A percentile compares a stretch with the other conserved stretches of the same genome.
Conservation (phyloP, 2,329 filamentous ascomycete genomes). For the Aspergillus sp. region DNA sequence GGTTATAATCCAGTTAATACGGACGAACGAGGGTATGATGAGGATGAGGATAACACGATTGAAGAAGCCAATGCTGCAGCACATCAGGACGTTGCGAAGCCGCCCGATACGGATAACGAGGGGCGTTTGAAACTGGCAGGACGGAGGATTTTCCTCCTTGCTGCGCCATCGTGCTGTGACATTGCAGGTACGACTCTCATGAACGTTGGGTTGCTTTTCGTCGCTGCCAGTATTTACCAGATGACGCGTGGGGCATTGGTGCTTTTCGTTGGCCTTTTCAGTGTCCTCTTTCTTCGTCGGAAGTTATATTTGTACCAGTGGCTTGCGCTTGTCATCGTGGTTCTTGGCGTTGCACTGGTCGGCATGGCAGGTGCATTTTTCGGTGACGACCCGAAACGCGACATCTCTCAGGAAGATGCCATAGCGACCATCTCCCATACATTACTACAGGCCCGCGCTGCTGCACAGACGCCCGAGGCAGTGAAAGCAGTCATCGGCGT, state of each 20-base stretch:
- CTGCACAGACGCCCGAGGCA: slow-evolving; percentile 47
- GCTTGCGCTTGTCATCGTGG: slow-evolving; percentile 77
- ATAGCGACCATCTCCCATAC: slow-evolving; percentile 28
- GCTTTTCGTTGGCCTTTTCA: slow-evolving; percentile 91
- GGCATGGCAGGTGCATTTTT: slow-evolving; percentile 81
- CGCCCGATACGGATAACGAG: slow-evolving; percentile 47
- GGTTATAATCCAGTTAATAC: slow-evolving; percentile 60
- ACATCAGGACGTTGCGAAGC: slow-evolving; percentile 41
- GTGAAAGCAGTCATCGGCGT: slow-evolving; percentile 72
- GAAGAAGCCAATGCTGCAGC: slow-evolving; percentile 37
- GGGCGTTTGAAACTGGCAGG: slow-evolving; percentile 55
- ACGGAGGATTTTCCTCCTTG: slow-evolving; percentile 63
- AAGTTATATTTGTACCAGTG: slow-evolving; percentile 83
- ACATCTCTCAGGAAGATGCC: slow-evolving; percentile 23
- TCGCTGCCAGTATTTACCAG: slow-evolving; percentile 94
- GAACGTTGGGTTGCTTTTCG: slow-evolving; percentile 90
- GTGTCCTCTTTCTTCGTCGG: slow-evolving; percentile 77
- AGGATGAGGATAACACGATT: slow-evolving; percentile 39
- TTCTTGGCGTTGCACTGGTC: slow-evolving; percentile 79
- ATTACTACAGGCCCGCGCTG: slow-evolving; percentile 34
- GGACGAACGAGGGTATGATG: slow-evolving; percentile 39
- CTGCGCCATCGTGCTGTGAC: slow-evolving; percentile 83
- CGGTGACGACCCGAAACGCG: slow-evolving; percentile 46
- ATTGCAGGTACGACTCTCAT: slow-evolving; percentile 93
- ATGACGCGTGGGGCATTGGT: slow-evolving; percentile 96